phyloP scores from a whole-genome alignment of 139 green algal species.

The Astrephomene gubernaculifera region DNA sequence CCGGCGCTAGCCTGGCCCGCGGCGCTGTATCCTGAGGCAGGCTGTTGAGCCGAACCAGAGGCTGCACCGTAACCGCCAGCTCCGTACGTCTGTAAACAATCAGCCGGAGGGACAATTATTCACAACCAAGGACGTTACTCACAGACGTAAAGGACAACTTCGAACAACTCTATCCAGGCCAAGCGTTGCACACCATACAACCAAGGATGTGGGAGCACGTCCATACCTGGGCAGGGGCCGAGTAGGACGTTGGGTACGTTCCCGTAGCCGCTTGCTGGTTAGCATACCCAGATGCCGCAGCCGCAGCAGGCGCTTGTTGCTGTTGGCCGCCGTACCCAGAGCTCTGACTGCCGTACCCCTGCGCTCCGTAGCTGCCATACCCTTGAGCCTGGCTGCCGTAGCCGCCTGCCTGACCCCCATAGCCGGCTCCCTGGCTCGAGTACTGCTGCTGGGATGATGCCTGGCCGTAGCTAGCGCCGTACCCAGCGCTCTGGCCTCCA shows the following conservation, averaged over 20 bases:
- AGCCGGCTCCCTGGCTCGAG: not conserved
- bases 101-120: not conserved
- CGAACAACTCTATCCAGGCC: not conserved
- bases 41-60: not conserved
- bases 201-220: too few relatives aligned
- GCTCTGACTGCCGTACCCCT: slow-evolving; percentile 26
- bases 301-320: not conserved
- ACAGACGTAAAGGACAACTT: not conserved
- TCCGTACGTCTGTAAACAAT: slow-evolving; percentile 12
- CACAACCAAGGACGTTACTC: not conserved
- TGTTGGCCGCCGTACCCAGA: slow-evolving; percentile 31
- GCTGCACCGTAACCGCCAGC: not conserved
- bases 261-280: slow-evolving; percentile 18
- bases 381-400: slow-evolving; percentile 14
- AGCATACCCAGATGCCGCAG: not conserved
- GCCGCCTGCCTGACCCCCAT: not conserved
- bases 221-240: slow-evolving; percentile 7
- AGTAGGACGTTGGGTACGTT: slow-evolving; percentile 36
- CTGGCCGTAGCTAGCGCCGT: not conserved
- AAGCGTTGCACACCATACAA: not conserved
- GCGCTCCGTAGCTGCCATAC: slow-evolving; percentile 35
- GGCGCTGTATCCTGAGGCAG: not conserved
- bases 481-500: not conserved
- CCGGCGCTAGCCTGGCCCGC: not conserved
- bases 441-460: not conserved